Conservation (phyloP, 2,329 filamentous ascomycete species). For the Ceratocystis lukuohia region DNA sequence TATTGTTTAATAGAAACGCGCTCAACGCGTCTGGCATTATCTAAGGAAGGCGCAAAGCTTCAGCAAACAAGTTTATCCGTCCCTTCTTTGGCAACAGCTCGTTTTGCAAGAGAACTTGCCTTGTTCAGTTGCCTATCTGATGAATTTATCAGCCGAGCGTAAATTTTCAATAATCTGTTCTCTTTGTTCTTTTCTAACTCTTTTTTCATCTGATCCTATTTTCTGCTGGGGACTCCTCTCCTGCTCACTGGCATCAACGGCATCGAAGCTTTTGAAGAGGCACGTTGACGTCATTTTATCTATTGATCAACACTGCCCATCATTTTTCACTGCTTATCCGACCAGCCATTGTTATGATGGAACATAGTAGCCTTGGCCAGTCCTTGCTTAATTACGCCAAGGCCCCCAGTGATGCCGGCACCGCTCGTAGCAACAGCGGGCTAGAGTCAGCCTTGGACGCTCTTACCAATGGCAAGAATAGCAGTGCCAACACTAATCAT, state of each 20-base stretch:
- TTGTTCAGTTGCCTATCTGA: not conserved
- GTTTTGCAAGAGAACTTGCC: not conserved
- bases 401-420: conserved; percentile 15
- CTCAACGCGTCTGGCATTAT: conserved; percentile 11
- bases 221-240: not conserved
- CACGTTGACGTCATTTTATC: conserved; percentile 5
- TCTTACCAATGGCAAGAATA: conserved; percentile 8
- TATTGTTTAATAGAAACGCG: conserved; percentile 11
- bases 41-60: conserved; percentile 4
- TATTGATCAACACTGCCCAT: not conserved
- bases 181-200: not conserved
- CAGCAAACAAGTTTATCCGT: not conserved
- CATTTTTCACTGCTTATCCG: not conserved
- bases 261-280: not conserved
- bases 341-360: conserved; percentile 1
- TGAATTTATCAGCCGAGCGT: not conserved
- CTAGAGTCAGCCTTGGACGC: conserved; percentile 16
- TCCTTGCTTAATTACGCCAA: conserved; percentile 17
- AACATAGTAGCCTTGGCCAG: conserved; percentile 13
- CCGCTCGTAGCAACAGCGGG: conserved; percentile 8
- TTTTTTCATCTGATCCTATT: not conserved
- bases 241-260: not conserved
- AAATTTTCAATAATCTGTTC: not conserved
- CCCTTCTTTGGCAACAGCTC: not conserved
- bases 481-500: not conserved